These are phyloP conservation scores for Pseudopyrenochaeta lycopersici DNA, from an alignment of 2,329 filamentous ascomycete species.

Conservation along the genomic window DNA sequence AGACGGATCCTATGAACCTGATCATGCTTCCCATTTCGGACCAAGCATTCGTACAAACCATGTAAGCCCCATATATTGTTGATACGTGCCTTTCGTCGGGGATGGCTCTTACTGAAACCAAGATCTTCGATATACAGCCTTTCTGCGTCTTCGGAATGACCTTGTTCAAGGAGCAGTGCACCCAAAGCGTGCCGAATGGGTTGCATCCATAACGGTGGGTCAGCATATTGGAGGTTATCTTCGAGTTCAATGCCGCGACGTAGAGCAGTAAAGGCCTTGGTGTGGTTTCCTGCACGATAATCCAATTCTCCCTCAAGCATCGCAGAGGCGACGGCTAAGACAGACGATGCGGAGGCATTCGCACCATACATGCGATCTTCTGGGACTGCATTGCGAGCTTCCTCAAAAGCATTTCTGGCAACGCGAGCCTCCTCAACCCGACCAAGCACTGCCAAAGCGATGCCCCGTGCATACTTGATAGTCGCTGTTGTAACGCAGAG, in stretches of 20 bases:
- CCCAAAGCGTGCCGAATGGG: constrained; percentile 9
- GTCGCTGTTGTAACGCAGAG: neutral
- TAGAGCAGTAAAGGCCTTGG: too few species aligned
- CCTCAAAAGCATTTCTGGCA: neutral
- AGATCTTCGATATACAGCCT: constrained; percentile 2
- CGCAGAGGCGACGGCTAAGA: too few species aligned
- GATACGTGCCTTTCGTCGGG: constrained; percentile 2
- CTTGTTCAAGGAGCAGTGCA: constrained; percentile 6
- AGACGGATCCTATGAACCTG: neutral
- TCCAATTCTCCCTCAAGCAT: too few species aligned
- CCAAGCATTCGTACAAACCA: constrained; percentile 3
- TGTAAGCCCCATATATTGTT: constrained; percentile 9
- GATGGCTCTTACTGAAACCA: neutral
- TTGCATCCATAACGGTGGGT: constrained; percentile 1
- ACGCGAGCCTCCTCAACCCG: neutral
- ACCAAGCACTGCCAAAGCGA: constrained; percentile 4
- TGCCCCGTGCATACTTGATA: constrained; percentile 2
- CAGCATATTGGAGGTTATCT: too few species aligned
- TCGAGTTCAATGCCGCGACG: too few species aligned
- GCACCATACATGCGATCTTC: too few species aligned
- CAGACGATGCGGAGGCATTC: too few species aligned
- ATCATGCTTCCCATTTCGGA: neutral
- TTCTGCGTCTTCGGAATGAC: constrained; percentile 2
- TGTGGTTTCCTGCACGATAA: too few species aligned
- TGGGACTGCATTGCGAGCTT: too few species aligned